Evolutionary conservation across 768 basidiomycete genomes (phyloP), one percentile per base, ranked within the genome.

Genomic region (Astraeus odoratus): DNA sequence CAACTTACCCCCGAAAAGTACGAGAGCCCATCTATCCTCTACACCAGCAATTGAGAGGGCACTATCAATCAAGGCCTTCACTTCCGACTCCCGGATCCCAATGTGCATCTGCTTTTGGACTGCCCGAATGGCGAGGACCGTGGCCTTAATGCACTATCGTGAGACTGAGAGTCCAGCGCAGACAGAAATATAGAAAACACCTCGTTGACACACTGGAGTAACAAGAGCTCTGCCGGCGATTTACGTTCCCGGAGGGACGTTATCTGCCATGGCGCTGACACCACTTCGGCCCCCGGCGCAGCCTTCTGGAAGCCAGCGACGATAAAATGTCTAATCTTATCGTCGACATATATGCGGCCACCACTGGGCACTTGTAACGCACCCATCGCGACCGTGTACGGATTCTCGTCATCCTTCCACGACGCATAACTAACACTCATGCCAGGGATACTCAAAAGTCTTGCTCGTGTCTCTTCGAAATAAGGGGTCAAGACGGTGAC

Each of bases 161-260:
- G 26, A 52, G 42, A 26, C 25, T 29, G 22, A 31, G 19, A 27
- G 8, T 16, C 42, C 19, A 16, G n/a, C n/a, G 45, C 16, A 15
- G 27, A 7, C 3, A 31, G 43, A 39, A 18, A 33, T 15, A 25
- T 3, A 18, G n/a, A n/a, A 42, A 64, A 4, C 39, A 90, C 87
- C 74, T 91, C 84, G 57, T 90, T 91, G 1, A 71, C 86, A 56
- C 86, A 92, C 52, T 72, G 78, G 56, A 95, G 59, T 40, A 92
- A 71, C 4, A 74, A 74, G 10, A 90, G 66, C 56, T 92, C 90
- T 37, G 80, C 69, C 8, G 57, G 51, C 10, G 83, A 86, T 61
- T 93, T 92, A 49, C 82, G 74, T 61, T 92, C 84, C 19, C 88
- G 71, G 19, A 92, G 58, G 31, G 69, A 66, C n/a, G 68, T 72